phyloP scores from a whole-genome alignment of 78 protist genomes.

The Dictyostelium purpureum region DNA sequence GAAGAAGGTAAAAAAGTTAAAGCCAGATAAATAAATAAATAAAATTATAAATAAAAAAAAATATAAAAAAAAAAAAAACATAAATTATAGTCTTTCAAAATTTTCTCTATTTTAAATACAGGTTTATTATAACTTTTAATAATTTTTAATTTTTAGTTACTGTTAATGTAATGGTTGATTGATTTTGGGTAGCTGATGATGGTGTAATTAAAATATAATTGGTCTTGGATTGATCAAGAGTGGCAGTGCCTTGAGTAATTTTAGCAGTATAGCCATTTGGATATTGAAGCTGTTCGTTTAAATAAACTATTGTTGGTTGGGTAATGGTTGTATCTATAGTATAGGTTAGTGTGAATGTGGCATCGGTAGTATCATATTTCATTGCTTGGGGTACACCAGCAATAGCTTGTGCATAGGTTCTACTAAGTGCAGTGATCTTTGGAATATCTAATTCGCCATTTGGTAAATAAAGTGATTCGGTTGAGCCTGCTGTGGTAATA shows the following conservation, averaged over 20 bases:
- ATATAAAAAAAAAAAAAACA: not conserved
- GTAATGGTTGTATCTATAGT: conserved; percentile 21
- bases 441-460: conserved; percentile 49
- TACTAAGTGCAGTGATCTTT: conserved; percentile 61
- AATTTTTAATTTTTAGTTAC: not conserved
- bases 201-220: conserved; percentile 16
- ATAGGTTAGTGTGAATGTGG: conserved; percentile 9
- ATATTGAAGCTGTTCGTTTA: conserved; percentile 44
- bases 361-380: conserved; percentile 1
- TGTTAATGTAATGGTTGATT: not conserved
- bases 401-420: conserved; percentile 80
- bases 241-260: conserved; percentile 12
- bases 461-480: conserved; percentile 50
- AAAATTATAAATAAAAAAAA: not conserved
- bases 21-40: conserved; percentile 26
- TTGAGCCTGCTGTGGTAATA: conserved; percentile 76
- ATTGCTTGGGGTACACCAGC: conserved; percentile 67
- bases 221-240: not conserved
- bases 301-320: conserved; percentile 47
- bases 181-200: conserved; percentile 2
- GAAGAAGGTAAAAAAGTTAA: conserved; percentile 47
- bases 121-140: not conserved
- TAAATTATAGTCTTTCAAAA: not conserved
- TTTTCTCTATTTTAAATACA: too few relatives aligned
- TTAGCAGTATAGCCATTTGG: conserved; percentile 48